phyloP scores from a whole-genome alignment of 2,329 filamentous ascomycete species.

The Domatiomyces globalis region DNA sequence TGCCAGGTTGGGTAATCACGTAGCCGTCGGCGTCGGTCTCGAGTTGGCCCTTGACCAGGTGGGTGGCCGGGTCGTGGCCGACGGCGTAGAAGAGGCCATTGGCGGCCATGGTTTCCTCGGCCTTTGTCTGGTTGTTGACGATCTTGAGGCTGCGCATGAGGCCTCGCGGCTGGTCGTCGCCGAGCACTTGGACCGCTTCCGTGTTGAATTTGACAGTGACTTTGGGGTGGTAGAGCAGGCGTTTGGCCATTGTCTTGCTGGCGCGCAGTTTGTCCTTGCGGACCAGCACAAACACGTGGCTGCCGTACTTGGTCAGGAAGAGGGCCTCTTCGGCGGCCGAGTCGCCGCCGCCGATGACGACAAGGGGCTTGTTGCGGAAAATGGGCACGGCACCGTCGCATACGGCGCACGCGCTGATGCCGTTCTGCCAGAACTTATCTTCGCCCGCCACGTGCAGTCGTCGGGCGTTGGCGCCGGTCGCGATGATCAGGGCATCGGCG shows the following conservation, averaged over 20 bases:
- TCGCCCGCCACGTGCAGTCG: conserved; percentile 73
- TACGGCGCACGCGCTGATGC: conserved; percentile 89
- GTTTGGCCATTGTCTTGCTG: conserved; percentile 79
- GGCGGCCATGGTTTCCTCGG: conserved; percentile 71
- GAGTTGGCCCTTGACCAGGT: conserved; percentile 80
- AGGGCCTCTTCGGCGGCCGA: conserved; percentile 94
- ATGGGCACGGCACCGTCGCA: conserved; percentile 96
- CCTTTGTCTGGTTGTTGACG: conserved; percentile 61
- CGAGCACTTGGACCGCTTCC: conserved; percentile 67
- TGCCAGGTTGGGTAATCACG: conserved; percentile 75
- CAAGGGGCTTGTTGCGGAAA: conserved; percentile 89
- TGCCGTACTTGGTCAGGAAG: conserved; percentile 94
- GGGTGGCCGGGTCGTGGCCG: conserved; percentile 85
- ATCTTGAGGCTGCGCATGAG: conserved; percentile 81
- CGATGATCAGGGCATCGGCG: conserved; percentile 82
- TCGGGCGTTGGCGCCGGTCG: conserved; percentile 83
- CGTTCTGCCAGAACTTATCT: conserved; percentile 93
- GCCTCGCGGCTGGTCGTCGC: conserved; percentile 57
- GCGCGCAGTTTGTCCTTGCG: conserved; percentile 75
- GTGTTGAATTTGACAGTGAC: conserved; percentile 80
- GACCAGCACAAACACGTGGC: conserved; percentile 86
- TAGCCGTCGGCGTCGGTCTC: conserved; percentile 84
- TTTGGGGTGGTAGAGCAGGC: conserved; percentile 72
- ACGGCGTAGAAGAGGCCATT: conserved; percentile 96
- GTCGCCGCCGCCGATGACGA: conserved; percentile 93